Evolutionary conservation across 176 grass and related monocot species (phyloP), one percentile per base, ranked within the genome.

Genomic region (Bolboschoenus planiculmis): DNA sequence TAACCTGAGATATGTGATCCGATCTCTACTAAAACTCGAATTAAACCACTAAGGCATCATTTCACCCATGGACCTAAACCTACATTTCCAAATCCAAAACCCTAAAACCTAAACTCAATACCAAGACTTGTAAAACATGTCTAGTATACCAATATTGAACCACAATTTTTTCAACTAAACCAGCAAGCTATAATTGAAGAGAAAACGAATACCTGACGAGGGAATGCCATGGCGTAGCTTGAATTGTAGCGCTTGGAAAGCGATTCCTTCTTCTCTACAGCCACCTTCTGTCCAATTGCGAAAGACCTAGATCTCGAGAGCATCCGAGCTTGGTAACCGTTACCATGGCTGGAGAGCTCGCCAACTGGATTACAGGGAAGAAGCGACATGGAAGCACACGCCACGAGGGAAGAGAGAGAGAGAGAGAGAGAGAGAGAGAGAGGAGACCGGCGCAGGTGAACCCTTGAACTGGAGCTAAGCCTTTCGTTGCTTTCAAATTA

Each of bases 281-380:
- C 18, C 34, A 70, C 33, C 35, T 70, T 77, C 72, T 24, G 56
- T 60, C 78, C 29, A 44, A 24, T 40, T 21, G 20, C 55, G 16
- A 59, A 15, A 43, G 56, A 3, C 30, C 78, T 60, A 59, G 55
- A 43, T 81, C 78, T 81, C 4, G 30, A 37, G 54, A 61, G 37
- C 18, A 8, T 34, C 1, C 76, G 50, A 79, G 76, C 48, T 79
- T 79, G 46, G 8, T 35, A 15, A 79, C 5, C 29, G 27, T 56
- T 24, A 55, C 54, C 56, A 43, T 60, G 78, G 54, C 20, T 29
- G 44, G 44, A 77, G 72, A 77, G 72, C 14, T 77, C 72, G 72
- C 72, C 72, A 31, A 53, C 72, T 18, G 72, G 72, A 51, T 50
- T 77, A 18, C 46, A 77, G 31, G 37, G 78, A 43, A 81, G 78